Base-by-base conservation (phyloP, 2,329 filamentous ascomycete genomes). In the Penicillium thymicola region DNA sequence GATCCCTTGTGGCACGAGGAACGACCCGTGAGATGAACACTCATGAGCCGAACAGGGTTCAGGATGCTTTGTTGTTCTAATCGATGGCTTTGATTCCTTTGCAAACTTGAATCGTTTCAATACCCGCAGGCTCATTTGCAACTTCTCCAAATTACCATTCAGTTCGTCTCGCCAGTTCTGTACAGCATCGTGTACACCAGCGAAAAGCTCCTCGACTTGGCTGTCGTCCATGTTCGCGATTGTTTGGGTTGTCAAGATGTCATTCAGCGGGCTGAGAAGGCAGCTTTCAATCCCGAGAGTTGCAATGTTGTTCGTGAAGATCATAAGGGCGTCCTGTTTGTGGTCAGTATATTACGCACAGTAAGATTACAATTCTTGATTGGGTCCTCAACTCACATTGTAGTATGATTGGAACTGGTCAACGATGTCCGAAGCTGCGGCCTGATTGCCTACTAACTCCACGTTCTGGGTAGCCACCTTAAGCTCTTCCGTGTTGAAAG, bases 361-460 rank as follows among this genome's bases (percentile, higher is more conserved):
- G 1, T 6, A n/a, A 23, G 21, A 16, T 4, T 5, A 2, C 32
- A 4, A 1, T 21, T 3, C 4, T 14, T 18, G 14, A 14, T 34
- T 27, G 10, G 13, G 18, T 50, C 18, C 16, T 2, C 13, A 27
- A 50, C 62, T 62, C 16, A 66, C 64, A 9, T 65, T 59, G 40
- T 67, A 70, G 18, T 68, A 66, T 2, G 61, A 41, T 8, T 58
- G 50, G 48, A 56, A 60, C 44, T 55, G 80, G 38, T 42, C 44
- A n/a, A 54, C 9, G 14, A 48, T 21, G 1, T 72, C 72, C 0
- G 75, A 69, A 0, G 71, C 75, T 0, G 71, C 75, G 49, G 77
- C 77, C 70, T 69, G 38, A 34, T 70, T 46, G 41, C 55, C 61
- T 23, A 52, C 49, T 5, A 36, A 21, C 27, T 62, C 37, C 23